phyloP scores from a whole-genome alignment of 1,284 basidiomycete species.

The Phellopilus nigrolimitatus region DNA sequence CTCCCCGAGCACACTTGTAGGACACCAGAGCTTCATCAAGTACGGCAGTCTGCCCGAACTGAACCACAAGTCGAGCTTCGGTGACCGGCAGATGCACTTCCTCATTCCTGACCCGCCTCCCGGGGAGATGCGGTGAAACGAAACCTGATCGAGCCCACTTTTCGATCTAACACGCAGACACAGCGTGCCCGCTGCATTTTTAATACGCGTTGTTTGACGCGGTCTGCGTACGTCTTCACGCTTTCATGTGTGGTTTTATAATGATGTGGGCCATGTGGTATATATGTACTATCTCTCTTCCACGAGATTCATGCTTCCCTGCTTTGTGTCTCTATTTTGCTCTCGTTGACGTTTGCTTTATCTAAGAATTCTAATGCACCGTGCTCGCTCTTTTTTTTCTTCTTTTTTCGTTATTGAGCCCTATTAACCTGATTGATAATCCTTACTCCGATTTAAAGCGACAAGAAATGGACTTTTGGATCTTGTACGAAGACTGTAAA shows the following conservation, averaged over 20 bases:
- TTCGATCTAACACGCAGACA: too few relatives aligned
- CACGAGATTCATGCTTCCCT: not conserved
- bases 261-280: not conserved
- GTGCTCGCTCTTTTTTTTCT: not conserved
- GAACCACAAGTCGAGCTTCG: conserved; percentile 20
- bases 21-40: conserved; percentile 1
- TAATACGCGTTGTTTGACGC: not conserved
- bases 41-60: conserved; percentile 14
- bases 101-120: conserved; percentile 18
- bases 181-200: too few relatives aligned
- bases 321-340: not conserved
- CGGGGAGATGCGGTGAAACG: conserved; percentile 12
- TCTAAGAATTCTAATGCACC: not conserved
- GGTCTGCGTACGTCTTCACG: not conserved
- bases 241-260: not conserved
- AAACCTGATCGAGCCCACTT: too few relatives aligned
- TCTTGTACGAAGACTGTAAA: too few relatives aligned
- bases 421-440: too few relatives aligned
- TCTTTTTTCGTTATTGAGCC: too few relatives aligned
- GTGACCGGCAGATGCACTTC: conserved; percentile 20
- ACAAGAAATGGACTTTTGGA: too few relatives aligned
- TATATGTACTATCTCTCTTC: not conserved
- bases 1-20: conserved; percentile 4
- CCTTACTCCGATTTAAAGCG: too few relatives aligned
- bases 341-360: not conserved